Base-by-base conservation (phyloP, 116 monocot genomes). In the Cymodocea nodosa region DNA sequence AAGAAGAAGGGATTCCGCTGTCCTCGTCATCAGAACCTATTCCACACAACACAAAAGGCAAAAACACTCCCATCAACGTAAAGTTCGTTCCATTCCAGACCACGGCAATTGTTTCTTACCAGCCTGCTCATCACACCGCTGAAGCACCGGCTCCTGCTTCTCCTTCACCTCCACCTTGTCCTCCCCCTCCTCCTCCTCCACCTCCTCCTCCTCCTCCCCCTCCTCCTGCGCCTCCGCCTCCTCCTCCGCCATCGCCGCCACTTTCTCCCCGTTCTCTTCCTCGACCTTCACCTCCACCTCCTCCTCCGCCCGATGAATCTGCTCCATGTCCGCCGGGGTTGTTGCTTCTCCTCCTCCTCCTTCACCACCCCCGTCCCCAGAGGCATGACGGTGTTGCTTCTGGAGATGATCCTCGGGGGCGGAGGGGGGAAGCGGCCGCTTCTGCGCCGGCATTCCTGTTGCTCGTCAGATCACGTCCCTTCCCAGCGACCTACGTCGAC, bases 401-500 rank as follows among this genome's bases (percentile, higher is more conserved):
- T 63, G 9, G 19, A n/a, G 20, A 44, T 52, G 20, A 16, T 52
- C 25, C n/a, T 67, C 66, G 34, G 13, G 10, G 16, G 53, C 35
- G n/a, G 53, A 15, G 13, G 30, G 3, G 13, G 66, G 14, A 52
- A 53, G 53, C 34, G 66, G 34, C 2, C 35, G 51, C 52, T 67
- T 67, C 66, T 67, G 66, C 30, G 51, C 23, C 17, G 66, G 66
- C 66, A 67, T 67, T 53, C 53, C 35, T 35, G 30, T 59, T 59
- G 22, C 59, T 53, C 52, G 10, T 25, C 57, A 57, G 61, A 35
- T 61, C 61, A 61, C 61, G 61, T 57, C 57, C 9, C 44, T 44
- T 11, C 44, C 44, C 30, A 30, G 44, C 44, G 44, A 11, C 44
- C 44, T 8, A 44, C 11, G 44, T 44, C 44, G 30, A 1, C 30